These are phyloP conservation scores for Porcisia hertigi DNA, from an alignment of 208 protist genomes.

Conservation along the genomic window DNA sequence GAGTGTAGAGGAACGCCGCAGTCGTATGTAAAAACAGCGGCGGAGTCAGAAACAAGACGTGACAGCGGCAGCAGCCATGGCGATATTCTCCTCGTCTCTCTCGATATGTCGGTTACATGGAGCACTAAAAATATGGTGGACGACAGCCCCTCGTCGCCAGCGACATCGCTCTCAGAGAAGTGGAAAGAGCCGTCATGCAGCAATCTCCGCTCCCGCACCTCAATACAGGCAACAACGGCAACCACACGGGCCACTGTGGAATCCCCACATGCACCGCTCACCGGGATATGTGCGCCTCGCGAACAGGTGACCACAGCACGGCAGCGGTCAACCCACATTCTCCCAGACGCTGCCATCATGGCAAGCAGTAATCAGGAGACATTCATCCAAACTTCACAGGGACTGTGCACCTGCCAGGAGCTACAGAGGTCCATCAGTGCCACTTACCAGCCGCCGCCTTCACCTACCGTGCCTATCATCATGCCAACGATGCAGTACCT, in stretches of 20 bases:
- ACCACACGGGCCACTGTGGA: not conserved
- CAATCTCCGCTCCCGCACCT: not conserved
- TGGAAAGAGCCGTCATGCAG: not conserved
- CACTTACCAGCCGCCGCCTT: constrained; percentile 3
- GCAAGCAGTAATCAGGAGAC: not conserved
- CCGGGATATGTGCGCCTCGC: not conserved
- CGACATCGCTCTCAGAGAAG: not conserved
- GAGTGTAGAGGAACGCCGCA: not conserved
- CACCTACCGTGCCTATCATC: not conserved
- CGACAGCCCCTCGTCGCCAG: not conserved
- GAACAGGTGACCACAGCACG: not conserved
- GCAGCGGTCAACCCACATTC: not conserved
- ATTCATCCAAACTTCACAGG: constrained; percentile 1
- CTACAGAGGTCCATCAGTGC: constrained; percentile 21
- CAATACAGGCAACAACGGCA: not conserved
- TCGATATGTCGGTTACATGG: not conserved
- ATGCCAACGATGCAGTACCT: not conserved
- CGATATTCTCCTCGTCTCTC: constrained; percentile 7
- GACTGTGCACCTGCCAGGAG: not conserved
- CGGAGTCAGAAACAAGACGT: not conserved
- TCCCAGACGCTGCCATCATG: not conserved
- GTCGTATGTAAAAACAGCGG: not conserved
- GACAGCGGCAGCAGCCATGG: not conserved
- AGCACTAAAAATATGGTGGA: not conserved
- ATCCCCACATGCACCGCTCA: not conserved